Evolutionary conservation across 2,329 filamentous ascomycete genomes (phyloP).

Genomic region (Tolypocladium album): DNA sequence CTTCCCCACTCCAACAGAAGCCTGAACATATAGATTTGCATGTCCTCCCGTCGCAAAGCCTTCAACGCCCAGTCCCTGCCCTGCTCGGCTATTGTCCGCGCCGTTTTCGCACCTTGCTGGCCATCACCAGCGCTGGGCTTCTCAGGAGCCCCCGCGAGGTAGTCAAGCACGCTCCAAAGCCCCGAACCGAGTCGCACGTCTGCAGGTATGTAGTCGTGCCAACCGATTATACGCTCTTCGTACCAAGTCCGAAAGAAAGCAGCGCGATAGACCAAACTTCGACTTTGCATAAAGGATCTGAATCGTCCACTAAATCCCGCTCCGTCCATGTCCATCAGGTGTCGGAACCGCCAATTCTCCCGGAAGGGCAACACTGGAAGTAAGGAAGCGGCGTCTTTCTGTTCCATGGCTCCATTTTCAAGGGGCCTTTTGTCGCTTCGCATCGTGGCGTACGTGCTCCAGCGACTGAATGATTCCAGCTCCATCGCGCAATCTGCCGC

Average conservation of each 20-base stretch:
- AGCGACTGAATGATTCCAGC: conserved; percentile 26
- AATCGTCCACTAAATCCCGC: conserved; percentile 54
- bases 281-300: conserved; percentile 56
- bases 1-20: conserved; percentile 61
- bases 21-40: conserved; percentile 66
- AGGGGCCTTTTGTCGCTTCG: background rate
- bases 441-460: conserved; percentile 17
- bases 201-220: conserved; percentile 54
- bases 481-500: conserved; percentile 30
- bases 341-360: conserved; percentile 49
- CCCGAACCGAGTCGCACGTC: conserved; percentile 40
- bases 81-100: conserved; percentile 17
- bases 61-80: conserved; percentile 42
- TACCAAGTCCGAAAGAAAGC: conserved; percentile 53
- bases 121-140: background rate
- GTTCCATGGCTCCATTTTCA: background rate
- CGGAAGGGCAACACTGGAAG: conserved; percentile 5
- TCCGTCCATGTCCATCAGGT: conserved; percentile 62
- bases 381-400: background rate
- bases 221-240: conserved; percentile 47
- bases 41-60: conserved; percentile 55
- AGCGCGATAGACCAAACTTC: conserved; percentile 55
- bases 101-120: conserved; percentile 6
- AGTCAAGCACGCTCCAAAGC: conserved; percentile 43
- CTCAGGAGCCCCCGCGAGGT: conserved; percentile 4